Evolutionary conservation across 139 green algal genomes (phyloP).

Genomic region (Marvania coccoides): DNA sequence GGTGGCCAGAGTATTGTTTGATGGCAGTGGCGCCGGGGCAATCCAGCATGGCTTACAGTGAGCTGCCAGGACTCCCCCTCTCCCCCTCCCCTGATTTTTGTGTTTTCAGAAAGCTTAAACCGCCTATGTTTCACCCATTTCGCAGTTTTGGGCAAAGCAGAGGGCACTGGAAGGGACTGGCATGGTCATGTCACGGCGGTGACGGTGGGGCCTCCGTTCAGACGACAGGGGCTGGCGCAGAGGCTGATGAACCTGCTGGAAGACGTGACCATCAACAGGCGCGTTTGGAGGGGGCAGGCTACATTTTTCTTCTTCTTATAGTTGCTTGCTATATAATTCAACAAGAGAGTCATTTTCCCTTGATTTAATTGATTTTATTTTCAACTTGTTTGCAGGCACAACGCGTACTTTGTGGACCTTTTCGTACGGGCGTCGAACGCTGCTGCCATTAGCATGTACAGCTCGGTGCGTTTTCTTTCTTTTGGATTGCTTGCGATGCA

Average conservation of each 20-base stretch:
- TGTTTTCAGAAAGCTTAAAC: neutral
- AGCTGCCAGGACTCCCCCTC: neutral
- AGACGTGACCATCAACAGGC: conserved; percentile 62
- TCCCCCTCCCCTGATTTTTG: neutral
- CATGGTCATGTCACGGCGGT: conserved; percentile 98
- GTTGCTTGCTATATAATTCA: no score
- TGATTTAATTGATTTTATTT: no score
- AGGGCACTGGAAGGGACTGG: conserved; percentile 80
- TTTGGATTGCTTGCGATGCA: neutral
- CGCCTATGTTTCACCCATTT: neutral
- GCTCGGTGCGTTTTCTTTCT: conserved; percentile 30
- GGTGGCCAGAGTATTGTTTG: conserved; percentile 89
- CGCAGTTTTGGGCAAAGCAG: conserved; percentile 86
- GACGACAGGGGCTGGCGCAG: conserved; percentile 70
- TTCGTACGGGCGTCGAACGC: conserved; percentile 93
- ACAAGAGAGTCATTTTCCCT: neutral
- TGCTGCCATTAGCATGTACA: conserved; percentile 93
- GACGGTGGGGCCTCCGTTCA: conserved; percentile 82
- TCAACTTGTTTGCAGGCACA: conserved; percentile 28
- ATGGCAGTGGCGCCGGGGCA: conserved; percentile 57
- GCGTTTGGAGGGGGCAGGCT: neutral
- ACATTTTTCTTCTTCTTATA: neutral
- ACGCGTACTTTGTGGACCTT: conserved; percentile 97
- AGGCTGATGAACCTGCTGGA: conserved; percentile 92
- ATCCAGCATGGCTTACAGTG: conserved; percentile 79